Base-by-base conservation (phyloP, 257 asterid species). In the Plantago elongata region DNA sequence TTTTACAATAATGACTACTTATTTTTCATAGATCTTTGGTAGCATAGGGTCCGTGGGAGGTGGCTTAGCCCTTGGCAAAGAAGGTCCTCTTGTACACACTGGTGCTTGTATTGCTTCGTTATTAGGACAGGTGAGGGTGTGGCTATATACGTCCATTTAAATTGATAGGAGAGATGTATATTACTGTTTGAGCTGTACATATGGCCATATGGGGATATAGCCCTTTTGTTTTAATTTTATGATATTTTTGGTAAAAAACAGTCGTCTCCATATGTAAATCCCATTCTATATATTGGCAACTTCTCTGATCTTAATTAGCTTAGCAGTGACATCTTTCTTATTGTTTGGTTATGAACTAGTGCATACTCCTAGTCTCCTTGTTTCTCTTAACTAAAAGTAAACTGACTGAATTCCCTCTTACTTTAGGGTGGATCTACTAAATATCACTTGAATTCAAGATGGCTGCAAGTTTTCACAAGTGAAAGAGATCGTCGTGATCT, bases 1-100 rank as follows among this genome's bases (percentile, higher is more conserved):
- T 62, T 52, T 60, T 45, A 27, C 66, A 16, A 10, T 61, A 30
- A 51, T 65, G 44, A 45, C 27, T 34, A 49, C 64, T 56, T 64
- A 43, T 69, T 54, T 43, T 43, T 46, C 49, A 49, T 68, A 93
- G 99, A 83, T 93, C 71, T 85, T 93, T 79, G 99, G 99, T 63
- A 89, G 99, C 89, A 87, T 93, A 71, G 99, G 99, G 66, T 89
- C 99, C 17, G 99, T 93, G 57, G 97, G 95, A 72, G 99, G 97
- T 74, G 99, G 99, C 70, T 69, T 93, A 59, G 99, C 97, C 74
- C 92, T 93, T 71, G 99, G 97, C 54, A 93, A 93, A 87, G 99
- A 93, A 87, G 99, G 99, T 38, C 99, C 97, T 3, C 96, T 93
- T 79, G 99, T 93, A 67, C 99, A 93, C 75, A 83, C 81, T 65